These are phyloP conservation scores for Lenwebbia sp. DNA, from an alignment of 345 rosid genomes.

Conservation along the genomic window DNA sequence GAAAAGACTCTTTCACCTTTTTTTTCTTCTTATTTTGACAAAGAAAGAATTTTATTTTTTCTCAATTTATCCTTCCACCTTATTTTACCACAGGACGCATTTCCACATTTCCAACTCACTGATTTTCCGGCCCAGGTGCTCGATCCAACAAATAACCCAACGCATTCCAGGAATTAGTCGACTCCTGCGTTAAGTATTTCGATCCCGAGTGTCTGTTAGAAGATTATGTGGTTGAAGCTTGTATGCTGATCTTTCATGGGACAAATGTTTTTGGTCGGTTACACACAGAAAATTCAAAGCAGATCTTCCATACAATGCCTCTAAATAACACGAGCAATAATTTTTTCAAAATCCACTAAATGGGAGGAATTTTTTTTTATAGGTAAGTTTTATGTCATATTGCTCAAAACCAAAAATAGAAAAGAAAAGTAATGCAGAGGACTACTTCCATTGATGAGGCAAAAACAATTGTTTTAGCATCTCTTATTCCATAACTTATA, in stretches of 20 bases:
- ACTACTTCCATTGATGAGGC: not conserved
- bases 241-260: not conserved
- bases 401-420: not conserved
- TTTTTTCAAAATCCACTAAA: not conserved
- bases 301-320: not conserved
- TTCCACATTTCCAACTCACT: too few relatives aligned
- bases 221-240: not conserved
- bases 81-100: too few relatives aligned
- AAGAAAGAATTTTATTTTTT: too few relatives aligned
- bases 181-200: not conserved
- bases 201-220: not conserved
- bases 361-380: not conserved
- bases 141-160: not conserved
- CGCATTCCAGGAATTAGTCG: not conserved
- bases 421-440: not conserved
- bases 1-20: too few relatives aligned
- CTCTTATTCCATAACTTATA: not conserved
- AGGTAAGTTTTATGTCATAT: not conserved
- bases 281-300: not conserved
- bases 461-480: not conserved
- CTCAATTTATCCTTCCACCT: too few relatives aligned
- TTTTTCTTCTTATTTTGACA: too few relatives aligned
- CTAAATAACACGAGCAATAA: not conserved
- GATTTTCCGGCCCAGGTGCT: too few relatives aligned
- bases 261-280: not conserved